Base-by-base conservation (phyloP, 441 rosid species). In the Corymbia citriodora region DNA sequence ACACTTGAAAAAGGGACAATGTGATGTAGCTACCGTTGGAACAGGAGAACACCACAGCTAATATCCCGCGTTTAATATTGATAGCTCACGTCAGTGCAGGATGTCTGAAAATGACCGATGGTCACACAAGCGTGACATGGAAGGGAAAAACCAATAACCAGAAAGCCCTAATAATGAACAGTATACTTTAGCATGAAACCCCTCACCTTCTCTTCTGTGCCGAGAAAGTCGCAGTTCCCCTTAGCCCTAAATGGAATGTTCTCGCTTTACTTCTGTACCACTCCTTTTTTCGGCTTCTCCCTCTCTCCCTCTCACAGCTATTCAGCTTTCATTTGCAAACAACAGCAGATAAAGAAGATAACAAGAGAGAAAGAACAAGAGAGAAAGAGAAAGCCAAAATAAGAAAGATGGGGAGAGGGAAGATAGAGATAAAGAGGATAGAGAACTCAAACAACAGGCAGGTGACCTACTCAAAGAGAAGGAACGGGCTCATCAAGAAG, bases 381-480 rank as follows among this genome's bases (percentile, higher is more conserved):
- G 88, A 90, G 79, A 87, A 74, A 31, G 19, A n/a, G 19, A 15
- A 79, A 53, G 21, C 10, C 45, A 21, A 55, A 49, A 16, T 48
- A 81, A 92, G 57, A 83, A 85, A 92, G 74, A 96, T 97, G 99
- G 99, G 99, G 85, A 95, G 99, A 93, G 99, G 99, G 3, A 97
- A 96, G 95, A 96, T 96, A 88, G 99, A 97, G 96, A 97, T 98
- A 93, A 98, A 96, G 95, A 96, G 98, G 94, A 97, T 98, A 89
- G 99, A 97, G 93, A 98, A 98, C 95, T 92, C 94, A 10, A 96
- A 94, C 94, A 96, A 96, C 94, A 95, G 99, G 95, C 96, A 96
- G 59, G 98, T 96, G 83, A 96, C 99, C 16, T 98, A 94, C 93
- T 93, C 99, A 16, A 98, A 98, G 96, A 96, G 99, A 87, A 97